phyloP scores from a whole-genome alignment of 2,329 filamentous ascomycete species.

The Phialophora macrospora region DNA sequence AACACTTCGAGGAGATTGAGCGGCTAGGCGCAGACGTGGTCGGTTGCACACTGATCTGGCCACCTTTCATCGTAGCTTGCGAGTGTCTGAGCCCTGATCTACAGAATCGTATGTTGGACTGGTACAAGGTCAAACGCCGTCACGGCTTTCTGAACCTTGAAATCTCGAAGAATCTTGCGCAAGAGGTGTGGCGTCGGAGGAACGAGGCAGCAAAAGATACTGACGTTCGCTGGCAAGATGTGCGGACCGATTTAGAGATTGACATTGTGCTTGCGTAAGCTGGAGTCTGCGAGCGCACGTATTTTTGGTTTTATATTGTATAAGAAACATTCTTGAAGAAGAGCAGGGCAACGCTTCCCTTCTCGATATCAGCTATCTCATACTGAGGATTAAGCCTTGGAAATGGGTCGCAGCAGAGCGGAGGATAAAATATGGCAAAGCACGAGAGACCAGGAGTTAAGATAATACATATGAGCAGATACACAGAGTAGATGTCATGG shows the following conservation, averaged over 20 bases:
- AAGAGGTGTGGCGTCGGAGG: conserved; percentile 43
- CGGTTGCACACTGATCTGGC: conserved; percentile 47
- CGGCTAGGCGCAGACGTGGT: conserved; percentile 40
- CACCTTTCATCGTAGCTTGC: conserved; percentile 45
- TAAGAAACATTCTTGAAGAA: too few species aligned
- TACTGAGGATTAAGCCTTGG: too few species aligned
- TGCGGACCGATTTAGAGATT: conserved; percentile 43
- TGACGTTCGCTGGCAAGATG: conserved; percentile 42
- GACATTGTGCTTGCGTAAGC: conserved; percentile 43
- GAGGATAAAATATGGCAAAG: too few species aligned
- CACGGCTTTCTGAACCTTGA: conserved; percentile 47
- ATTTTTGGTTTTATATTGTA: too few species aligned
- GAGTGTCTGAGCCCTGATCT: conserved; percentile 42
- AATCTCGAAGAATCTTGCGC: conserved; percentile 43
- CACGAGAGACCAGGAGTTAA: too few species aligned
- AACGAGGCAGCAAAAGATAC: conserved; percentile 7
- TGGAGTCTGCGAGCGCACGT: too few species aligned
- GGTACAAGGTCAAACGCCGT: conserved; percentile 43
- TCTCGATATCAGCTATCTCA: too few species aligned
- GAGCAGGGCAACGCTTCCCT: too few species aligned
- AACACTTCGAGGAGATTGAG: conserved; percentile 45
- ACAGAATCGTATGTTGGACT: conserved; percentile 42
- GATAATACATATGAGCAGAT: too few species aligned
- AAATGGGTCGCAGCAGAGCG: too few species aligned
- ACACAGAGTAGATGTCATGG: too few species aligned